Conservation (phyloP, 1,139 yeast species). For the Protomyces gravidus region DNA sequence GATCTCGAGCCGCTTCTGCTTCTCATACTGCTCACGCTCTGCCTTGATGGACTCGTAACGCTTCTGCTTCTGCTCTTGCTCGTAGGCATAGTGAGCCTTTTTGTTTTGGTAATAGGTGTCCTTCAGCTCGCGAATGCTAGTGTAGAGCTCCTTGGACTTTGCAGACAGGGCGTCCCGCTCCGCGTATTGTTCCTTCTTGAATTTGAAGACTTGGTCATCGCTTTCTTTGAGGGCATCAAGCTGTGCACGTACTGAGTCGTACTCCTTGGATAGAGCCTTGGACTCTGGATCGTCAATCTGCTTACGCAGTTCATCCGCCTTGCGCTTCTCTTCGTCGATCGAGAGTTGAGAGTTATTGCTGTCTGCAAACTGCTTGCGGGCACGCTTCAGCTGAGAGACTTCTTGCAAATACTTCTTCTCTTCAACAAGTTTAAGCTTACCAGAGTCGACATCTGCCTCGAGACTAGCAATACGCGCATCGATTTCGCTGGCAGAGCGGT, state of each 20-base stretch:
- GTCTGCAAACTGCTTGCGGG: constrained; percentile 71
- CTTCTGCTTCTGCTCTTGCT: constrained; percentile 56
- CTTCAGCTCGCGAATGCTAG: constrained; percentile 60
- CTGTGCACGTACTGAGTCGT: constrained; percentile 57
- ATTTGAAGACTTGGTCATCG: constrained; percentile 62
- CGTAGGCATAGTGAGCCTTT: constrained; percentile 63
- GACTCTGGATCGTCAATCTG: constrained; percentile 60
- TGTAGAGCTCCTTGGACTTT: constrained; percentile 65
- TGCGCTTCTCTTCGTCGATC: constrained; percentile 73
- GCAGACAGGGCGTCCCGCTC: constrained; percentile 66
- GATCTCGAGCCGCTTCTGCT: constrained; percentile 44
- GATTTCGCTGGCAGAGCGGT: constrained; percentile 71
- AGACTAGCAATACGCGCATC: constrained; percentile 65
- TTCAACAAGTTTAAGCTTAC: constrained; percentile 80
- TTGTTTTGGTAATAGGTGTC: constrained; percentile 61
- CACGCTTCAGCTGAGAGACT: constrained; percentile 75
- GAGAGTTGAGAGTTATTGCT: constrained; percentile 71
- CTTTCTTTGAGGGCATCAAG: constrained; percentile 57
- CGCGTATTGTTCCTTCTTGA: constrained; percentile 59
- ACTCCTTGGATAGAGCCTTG: constrained; percentile 54
- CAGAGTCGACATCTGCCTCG: constrained; percentile 73
- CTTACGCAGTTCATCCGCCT: constrained; percentile 71
- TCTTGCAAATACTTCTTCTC: constrained; percentile 85
- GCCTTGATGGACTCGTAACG: constrained; percentile 54
- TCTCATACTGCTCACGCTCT: constrained; percentile 46